Evolutionary conservation across 192 early-diverging fungal genomes (phyloP), one percentile per base, ranked within the genome.

Genomic region (Rhizophlyctis rosea): DNA sequence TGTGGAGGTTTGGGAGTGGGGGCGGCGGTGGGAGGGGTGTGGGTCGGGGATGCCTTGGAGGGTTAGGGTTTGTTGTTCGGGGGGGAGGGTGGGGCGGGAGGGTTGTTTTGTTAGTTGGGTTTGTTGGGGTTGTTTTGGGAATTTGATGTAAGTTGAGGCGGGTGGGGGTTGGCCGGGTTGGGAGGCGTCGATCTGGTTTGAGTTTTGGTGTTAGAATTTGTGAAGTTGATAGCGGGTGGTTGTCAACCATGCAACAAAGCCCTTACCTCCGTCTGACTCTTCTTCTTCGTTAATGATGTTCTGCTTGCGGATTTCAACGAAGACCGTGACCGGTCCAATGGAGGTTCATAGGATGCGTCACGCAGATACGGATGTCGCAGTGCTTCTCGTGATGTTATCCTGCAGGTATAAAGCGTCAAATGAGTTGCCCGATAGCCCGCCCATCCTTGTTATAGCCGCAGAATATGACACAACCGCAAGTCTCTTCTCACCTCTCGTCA

Each of bases 381-480:
- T 11, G 80, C 68, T 3, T 81, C 80, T 32, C 63, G 50, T 2
- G 80, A 69, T 25, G 70, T 70, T 36, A 81, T 81, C 36, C 80
- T 78, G 36, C 50, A 47, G 11, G 1, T 44, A 18, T 18, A 44
- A 13, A 13, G 7, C 9, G 39, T 7, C 39, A 44, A n/a, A n/a
- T n/a, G n/a, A n/a, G n/a, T n/a, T n/a, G n/a, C n/a, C n/a, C n/a
- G n/a, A 21, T 36, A 24, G 1, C 18, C 23, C 56, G 0, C 23
- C 23, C 28, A 29, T 23, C 44, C 31, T 0, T 2, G 27, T 18
- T 48, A 7, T 50, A 50, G 4, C 24, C 9, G n/a, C 2, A 16
- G 14, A 30, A 23, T 16, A 16, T 24, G 32, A 39, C 18, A 48
- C 13, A 25, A 24, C 25, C 11, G 3, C 29, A 54, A 32, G 35